Evolutionary conservation across 2,329 filamentous ascomycete genomes (phyloP).

Genomic region (Didymosphaeria variabile): DNA sequence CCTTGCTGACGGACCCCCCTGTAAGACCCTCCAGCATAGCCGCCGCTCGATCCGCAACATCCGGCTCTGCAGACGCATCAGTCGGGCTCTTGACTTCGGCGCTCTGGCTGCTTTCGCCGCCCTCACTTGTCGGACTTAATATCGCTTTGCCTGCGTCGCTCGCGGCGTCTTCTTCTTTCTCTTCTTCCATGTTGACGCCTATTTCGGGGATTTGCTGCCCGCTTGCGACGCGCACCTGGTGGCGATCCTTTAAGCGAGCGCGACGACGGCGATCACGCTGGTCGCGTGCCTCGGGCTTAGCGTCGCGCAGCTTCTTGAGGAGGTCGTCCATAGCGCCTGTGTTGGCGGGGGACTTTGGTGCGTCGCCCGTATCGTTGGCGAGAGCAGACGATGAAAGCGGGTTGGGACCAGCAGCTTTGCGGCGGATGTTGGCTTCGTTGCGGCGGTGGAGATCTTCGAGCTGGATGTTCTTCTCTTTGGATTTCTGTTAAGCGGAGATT

Average conservation of each 20-base stretch:
- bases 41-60: slow-evolving; percentile 86
- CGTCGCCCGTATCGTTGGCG: slow-evolving; percentile 51
- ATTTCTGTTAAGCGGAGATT: slow-evolving; percentile 66
- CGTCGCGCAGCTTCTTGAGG: slow-evolving; percentile 91
- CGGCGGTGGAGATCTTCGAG: slow-evolving; percentile 83
- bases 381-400: slow-evolving; percentile 64
- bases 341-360: slow-evolving; percentile 68
- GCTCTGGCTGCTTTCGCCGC: slow-evolving; percentile 35
- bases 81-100: slow-evolving; percentile 46
- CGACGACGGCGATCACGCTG: slow-evolving; percentile 87
- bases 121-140: slow-evolving; percentile 60
- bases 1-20: slow-evolving; percentile 62
- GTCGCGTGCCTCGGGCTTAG: slow-evolving; percentile 87
- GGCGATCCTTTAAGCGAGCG: slow-evolving; percentile 86
- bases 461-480: slow-evolving; percentile 86
- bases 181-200: slow-evolving; percentile 63
- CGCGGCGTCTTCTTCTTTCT: slow-evolving; percentile 45
- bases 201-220: slow-evolving; percentile 87
- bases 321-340: slow-evolving; percentile 96
- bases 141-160: slow-evolving; percentile 61
- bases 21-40: slow-evolving; percentile 85
- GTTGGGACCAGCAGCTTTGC: slow-evolving; percentile 67
- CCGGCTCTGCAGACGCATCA: slow-evolving; percentile 53
- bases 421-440: slow-evolving; percentile 91
- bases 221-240: slow-evolving; percentile 88